Evolutionary conservation across 169 alveolate species (phyloP), one percentile per base, ranked within the genome.

Genomic region (Cryptosporidium muris): DNA sequence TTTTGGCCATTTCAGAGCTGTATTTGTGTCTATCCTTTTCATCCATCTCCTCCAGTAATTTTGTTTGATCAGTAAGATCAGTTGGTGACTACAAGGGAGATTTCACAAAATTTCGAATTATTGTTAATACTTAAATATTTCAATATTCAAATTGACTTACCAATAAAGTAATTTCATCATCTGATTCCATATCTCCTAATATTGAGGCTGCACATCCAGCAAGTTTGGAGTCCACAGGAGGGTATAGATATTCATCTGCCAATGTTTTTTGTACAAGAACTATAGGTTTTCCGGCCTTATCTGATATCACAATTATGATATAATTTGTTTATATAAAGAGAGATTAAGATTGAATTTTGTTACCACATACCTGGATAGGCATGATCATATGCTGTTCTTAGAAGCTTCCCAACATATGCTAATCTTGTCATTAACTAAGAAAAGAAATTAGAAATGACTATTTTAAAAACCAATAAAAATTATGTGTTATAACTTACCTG

Each of bases 361-460:
- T 16, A 47, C 37, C 40, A 58, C 85, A 58, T 74, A 74, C 85
- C 85, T 74, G 85, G 85, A 74, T 74, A 68, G 60, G 85, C 85
- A 47, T 74, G 85, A 8, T 74, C 85, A 74, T 74, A 74, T n/a
- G 85, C 85, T 34, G 85, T 68, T 47, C 85, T 49, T 40, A 74
- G 62, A 45, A 74, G 37, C 60, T 74, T 74, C 9, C 74, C 85
- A n/a, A 74, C 85, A 36, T 74, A 74, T 43, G 54, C 85, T 34
- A 74, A 74, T 74, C 85, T 74, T 12, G 51, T 56, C 85, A 74
- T 74, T 25, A 74, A 62, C 85, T 74, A 42, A 5, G 34, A 0
- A 25, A 38, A 6, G 34, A 2, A 14, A 66, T 52, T 14, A 12
- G 1, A 48, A 2, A 66, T 1, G 2, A 34, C 14, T 64, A 36